Percentiles rank a stretch among this genome's conserved stretches.
phyloP scores from a whole-genome alignment of 306 rosid species.

The Cucurbita pepo region DNA sequence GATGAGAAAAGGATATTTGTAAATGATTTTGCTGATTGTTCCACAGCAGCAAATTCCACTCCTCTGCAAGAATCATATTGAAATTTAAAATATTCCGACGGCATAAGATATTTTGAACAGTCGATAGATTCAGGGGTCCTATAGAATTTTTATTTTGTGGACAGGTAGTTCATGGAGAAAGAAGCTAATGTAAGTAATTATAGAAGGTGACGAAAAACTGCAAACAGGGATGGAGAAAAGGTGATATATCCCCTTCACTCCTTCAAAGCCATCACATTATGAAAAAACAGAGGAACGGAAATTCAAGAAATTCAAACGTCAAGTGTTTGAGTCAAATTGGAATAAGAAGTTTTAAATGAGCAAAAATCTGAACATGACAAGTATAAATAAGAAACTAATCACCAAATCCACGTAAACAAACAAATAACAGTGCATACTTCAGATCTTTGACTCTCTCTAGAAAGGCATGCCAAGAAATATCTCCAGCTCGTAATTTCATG shows the following conservation, averaged over 20 bases:
- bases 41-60: conserved; percentile 50
- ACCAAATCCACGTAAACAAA: not conserved
- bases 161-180: not conserved
- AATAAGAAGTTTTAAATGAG: not conserved
- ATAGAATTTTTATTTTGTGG: not conserved
- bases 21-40: conserved; percentile 49
- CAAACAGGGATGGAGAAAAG: not conserved
- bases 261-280: not conserved
- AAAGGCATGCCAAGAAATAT: conserved; percentile 69
- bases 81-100: not conserved
- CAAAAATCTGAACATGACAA: not conserved
- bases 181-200: not conserved
- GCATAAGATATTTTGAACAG: not conserved
- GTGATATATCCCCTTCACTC: not conserved
- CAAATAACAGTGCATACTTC: conserved; percentile 31
- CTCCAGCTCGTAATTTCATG: conserved; percentile 53
- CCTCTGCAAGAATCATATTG: conserved; percentile 36
- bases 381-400: not conserved
- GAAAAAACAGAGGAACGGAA: not conserved
- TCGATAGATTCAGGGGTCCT: not conserved
- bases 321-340: not conserved
- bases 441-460: conserved; percentile 40
- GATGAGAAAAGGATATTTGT: conserved; percentile 80
- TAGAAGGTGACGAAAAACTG: not conserved
- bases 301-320: not conserved